These are phyloP conservation scores for Ogataea hybrid DNA, from an alignment of 1,139 yeast genomes.

Conservation along the genomic window DNA sequence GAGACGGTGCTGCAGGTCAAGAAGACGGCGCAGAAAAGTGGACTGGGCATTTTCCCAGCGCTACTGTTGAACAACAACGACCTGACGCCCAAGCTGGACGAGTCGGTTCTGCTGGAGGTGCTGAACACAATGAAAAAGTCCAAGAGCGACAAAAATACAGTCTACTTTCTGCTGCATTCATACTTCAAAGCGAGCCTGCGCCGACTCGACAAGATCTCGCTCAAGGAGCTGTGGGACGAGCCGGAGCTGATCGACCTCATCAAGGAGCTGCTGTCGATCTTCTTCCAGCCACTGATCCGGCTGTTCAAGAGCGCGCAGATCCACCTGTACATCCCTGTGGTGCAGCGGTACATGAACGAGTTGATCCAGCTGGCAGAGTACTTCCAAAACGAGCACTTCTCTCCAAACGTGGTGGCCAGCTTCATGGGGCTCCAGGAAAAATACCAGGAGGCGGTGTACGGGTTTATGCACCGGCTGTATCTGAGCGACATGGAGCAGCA, in stretches of 20 bases:
- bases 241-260: constrained; percentile 71
- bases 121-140: constrained; percentile 28
- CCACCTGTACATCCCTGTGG: constrained; percentile 70
- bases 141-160: constrained; percentile 24
- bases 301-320: constrained; percentile 76
- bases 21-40: constrained; percentile 34
- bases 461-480: constrained; percentile 75
- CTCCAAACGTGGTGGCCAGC: constrained; percentile 52
- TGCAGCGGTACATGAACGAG: constrained; percentile 73
- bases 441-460: constrained; percentile 70
- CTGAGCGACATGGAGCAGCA: constrained; percentile 51
- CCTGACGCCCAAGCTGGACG: constrained; percentile 20
- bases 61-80: constrained; percentile 27
- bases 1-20: constrained; percentile 34
- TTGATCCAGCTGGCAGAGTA: constrained; percentile 51
- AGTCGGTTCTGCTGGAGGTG: constrained; percentile 23
- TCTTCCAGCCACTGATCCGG: constrained; percentile 80
- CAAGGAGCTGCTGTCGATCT: constrained; percentile 69
- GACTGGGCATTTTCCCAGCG: constrained; percentile 36
- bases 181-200: constrained; percentile 64
- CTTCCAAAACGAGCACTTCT: constrained; percentile 42
- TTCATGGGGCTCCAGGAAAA: constrained; percentile 63
- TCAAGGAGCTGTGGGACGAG: constrained; percentile 82
- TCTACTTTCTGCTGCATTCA: constrained; percentile 42
- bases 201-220: constrained; percentile 68